Base-by-base conservation (phyloP, 192 early-diverging fungal genomes). In the Phycomyces blakesleeanus region DNA sequence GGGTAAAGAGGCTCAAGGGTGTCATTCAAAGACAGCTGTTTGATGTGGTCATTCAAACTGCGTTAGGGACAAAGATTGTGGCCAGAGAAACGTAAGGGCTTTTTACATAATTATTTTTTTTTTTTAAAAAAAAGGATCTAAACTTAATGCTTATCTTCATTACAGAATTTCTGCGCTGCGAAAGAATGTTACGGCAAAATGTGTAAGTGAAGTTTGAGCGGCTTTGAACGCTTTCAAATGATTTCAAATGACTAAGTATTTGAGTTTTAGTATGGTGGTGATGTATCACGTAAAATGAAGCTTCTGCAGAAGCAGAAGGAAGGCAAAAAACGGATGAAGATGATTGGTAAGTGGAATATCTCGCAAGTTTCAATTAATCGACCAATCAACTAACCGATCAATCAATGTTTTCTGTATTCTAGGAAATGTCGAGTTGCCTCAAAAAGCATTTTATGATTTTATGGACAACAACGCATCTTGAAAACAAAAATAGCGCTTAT, bases 281-380 rank as follows among this genome's bases (percentile, higher is more conserved):
- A 98, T 78, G 85, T 94, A 14, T 92, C 95, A 1, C 85, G 96
- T 24, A 96, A 95, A 76, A 98, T 97, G 96, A 98, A 98, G 77
- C 82, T 98, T 49, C 70, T 98, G 61, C 87, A 95, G 55, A 91
- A 90, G 59, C 93, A 95, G 78, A 96, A 96, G 78, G 94, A 89
- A 56, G 95, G 94, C 57, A 98, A 98, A 81, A 97, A 97, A 81
- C 79, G 89, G 49, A 91, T 96, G 91, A 85, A 81, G 70, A 81
- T 82, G 66, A 87, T 89, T 70, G 88, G 88, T 75, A 68, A 66
- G 57, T 29, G 8, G n/a, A n/a, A 21, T 57, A 20, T 16, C 26
- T 52, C 40, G 9, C 5, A 47, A 22, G 1, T 57, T 21, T 57
- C 41, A n/a, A n/a, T n/a, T n/a, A n/a, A n/a, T n/a, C n/a, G n/a